These are phyloP conservation scores for Quercus robur DNA, from an alignment of 306 rosid genomes.

Conservation along the genomic window DNA sequence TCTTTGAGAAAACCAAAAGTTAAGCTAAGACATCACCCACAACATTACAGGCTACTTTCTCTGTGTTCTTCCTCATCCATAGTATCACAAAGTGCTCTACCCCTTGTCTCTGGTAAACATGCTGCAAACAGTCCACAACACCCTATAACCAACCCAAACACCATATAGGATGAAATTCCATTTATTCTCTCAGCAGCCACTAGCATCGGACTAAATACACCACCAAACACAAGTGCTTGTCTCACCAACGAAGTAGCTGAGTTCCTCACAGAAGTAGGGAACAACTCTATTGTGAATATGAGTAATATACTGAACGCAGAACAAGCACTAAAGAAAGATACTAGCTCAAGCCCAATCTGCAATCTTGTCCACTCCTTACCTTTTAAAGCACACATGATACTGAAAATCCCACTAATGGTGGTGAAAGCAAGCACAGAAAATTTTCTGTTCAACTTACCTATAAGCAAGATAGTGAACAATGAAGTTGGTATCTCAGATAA, in stretches of 20 bases:
- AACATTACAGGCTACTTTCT: not conserved
- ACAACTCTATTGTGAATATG: constrained; percentile 50
- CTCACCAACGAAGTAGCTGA: constrained; percentile 61
- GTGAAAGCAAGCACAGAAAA: constrained; percentile 27
- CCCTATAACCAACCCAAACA: constrained; percentile 52
- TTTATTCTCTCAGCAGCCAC: constrained; percentile 44
- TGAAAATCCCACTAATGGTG: constrained; percentile 37
- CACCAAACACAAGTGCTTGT: constrained; percentile 73
- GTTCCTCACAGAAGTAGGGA: constrained; percentile 68
- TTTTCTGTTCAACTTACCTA: constrained; percentile 43
- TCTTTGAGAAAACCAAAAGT: too few species aligned
- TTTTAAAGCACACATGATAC: constrained; percentile 34
- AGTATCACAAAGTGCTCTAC: constrained; percentile 48
- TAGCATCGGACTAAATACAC: constrained; percentile 45
- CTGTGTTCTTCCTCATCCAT: constrained; percentile 53
- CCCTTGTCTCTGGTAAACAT: constrained; percentile 60
- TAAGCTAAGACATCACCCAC: not conserved
- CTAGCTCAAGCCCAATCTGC: constrained; percentile 46
- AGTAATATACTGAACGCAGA: constrained; percentile 32
- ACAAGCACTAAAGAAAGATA: constrained; percentile 57
- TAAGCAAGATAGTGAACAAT: constrained; percentile 24
- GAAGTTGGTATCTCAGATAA: constrained; percentile 59
- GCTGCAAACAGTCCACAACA: constrained; percentile 44
- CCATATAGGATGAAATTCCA: constrained; percentile 44
- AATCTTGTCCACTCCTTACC: constrained; percentile 13